phyloP scores from a whole-genome alignment of 2,329 filamentous ascomycete genomes.

The Aspergillus intermedius region DNA sequence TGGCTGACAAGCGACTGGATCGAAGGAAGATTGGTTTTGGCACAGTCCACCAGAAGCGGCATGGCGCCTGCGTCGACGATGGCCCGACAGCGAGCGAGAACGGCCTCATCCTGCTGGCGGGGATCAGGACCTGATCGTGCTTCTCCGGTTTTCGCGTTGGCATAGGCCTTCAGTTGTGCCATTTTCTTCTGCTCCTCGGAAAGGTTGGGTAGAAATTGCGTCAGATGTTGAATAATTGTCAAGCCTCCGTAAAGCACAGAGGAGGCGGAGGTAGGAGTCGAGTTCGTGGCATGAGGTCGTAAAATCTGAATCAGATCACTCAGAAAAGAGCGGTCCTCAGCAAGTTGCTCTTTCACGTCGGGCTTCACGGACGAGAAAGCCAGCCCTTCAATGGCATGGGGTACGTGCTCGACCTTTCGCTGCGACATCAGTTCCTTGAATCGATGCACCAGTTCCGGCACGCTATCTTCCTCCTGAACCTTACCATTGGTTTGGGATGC shows the following conservation, averaged over 20 bases:
- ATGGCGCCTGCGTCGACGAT: conserved; percentile 74
- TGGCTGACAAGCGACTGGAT: conserved; percentile 63
- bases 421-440: conserved; percentile 46
- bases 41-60: conserved; percentile 68
- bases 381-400: conserved; percentile 79
- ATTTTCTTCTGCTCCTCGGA: conserved; percentile 92
- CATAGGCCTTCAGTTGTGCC: conserved; percentile 86
- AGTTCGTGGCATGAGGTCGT: conserved; percentile 35
- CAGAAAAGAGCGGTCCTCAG: conserved; percentile 62
- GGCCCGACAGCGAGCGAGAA: conserved; percentile 65
- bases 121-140: conserved; percentile 54
- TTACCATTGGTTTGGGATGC: conserved; percentile 26
- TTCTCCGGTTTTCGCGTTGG: conserved; percentile 73
- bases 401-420: conserved; percentile 49
- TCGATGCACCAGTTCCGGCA: conserved; percentile 48
- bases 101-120: conserved; percentile 69
- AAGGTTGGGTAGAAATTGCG: conserved; percentile 66
- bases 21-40: conserved; percentile 63
- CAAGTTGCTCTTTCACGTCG: conserved; percentile 74
- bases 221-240: conserved; percentile 80
- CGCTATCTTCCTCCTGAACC: conserved; percentile 35
- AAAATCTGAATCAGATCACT: conserved; percentile 55
- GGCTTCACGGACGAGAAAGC: conserved; percentile 86
- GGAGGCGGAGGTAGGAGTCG: conserved; percentile 46
- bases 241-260: conserved; percentile 77